A percentile compares a stretch with the other conserved stretches of the same genome.
Conservation (phyloP, 1,139 yeast genomes). For the Fermentozyma sake region DNA sequence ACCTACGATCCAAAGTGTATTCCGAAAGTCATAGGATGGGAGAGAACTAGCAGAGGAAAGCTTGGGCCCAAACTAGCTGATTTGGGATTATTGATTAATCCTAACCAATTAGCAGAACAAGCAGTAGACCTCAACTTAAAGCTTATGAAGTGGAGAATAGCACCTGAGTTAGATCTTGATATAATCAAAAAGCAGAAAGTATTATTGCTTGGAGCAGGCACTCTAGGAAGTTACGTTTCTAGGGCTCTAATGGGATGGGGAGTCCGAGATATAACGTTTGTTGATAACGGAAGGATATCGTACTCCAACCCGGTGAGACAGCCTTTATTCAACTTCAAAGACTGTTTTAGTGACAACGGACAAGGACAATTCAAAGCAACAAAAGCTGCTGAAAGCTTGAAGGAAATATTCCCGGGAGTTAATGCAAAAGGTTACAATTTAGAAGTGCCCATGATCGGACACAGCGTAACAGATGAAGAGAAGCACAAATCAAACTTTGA, state of each 20-base stretch:
- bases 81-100: constrained; percentile 75
- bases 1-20: too few species aligned
- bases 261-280: constrained; percentile 74
- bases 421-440: constrained; percentile 55
- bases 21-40: constrained; percentile 81
- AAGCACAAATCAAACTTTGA: constrained; percentile 46
- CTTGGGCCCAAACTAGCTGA: constrained; percentile 81
- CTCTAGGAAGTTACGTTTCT: constrained; percentile 88
- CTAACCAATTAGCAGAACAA: constrained; percentile 77
- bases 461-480: constrained; percentile 57
- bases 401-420: constrained; percentile 74
- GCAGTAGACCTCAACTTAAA: constrained; percentile 87
- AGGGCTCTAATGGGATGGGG: constrained; percentile 94
- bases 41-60: constrained; percentile 67
- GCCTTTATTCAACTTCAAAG: constrained; percentile 73
- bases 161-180: constrained; percentile 74
- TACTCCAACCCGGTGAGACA: constrained; percentile 95
- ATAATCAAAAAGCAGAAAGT: constrained; percentile 56
- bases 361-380: constrained; percentile 68
- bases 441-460: constrained; percentile 96
- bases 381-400: constrained; percentile 70
- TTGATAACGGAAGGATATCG: constrained; percentile 84
- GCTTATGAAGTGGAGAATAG: constrained; percentile 95
- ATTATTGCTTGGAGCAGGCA: constrained; percentile 90
- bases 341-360: constrained; percentile 59